phyloP scores from a whole-genome alignment of 2,329 filamentous ascomycete genomes.

The Colletotrichum sp. region DNA sequence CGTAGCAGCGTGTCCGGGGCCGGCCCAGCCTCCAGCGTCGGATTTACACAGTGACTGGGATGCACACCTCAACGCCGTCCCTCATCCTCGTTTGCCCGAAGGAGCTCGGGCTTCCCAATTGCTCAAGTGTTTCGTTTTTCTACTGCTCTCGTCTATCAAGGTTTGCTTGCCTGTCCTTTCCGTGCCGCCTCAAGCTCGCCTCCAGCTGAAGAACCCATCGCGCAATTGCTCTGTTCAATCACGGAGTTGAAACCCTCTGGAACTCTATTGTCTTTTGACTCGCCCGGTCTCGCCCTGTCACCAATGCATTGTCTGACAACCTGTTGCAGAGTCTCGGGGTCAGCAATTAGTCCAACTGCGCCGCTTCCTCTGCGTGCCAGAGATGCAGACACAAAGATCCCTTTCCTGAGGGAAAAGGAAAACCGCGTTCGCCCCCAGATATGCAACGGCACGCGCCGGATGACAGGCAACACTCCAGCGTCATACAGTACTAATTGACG shows the following conservation, averaged over 20 bases:
- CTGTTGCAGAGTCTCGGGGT: not conserved
- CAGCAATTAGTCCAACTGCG: not conserved
- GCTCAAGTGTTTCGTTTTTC: not conserved
- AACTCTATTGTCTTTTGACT: not conserved
- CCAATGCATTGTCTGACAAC: not conserved
- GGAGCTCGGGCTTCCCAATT: not conserved
- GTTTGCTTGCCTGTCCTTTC: not conserved
- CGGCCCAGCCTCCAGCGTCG: not conserved
- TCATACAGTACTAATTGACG: not conserved
- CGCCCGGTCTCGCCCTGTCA: not conserved
- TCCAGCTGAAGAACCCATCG: not conserved
- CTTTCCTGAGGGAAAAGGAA: not conserved
- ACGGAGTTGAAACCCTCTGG: constrained; percentile 6
- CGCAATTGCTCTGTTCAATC: not conserved
- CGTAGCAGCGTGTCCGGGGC: not conserved
- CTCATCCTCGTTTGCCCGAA: not conserved
- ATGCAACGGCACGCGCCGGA: not conserved
- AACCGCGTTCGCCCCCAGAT: not conserved
- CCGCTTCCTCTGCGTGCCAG: not conserved
- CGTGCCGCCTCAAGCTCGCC: not conserved
- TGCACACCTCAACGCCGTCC: not conserved
- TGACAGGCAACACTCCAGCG: not conserved
- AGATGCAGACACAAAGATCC: not conserved
- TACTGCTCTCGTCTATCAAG: not conserved
- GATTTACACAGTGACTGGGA: constrained; percentile 13